Percentiles rank a stretch among this genome's conserved stretches.
Evolutionary conservation across 2,329 filamentous ascomycete genomes (phyloP).

Genomic region (Mycosphaerella arachidis): DNA sequence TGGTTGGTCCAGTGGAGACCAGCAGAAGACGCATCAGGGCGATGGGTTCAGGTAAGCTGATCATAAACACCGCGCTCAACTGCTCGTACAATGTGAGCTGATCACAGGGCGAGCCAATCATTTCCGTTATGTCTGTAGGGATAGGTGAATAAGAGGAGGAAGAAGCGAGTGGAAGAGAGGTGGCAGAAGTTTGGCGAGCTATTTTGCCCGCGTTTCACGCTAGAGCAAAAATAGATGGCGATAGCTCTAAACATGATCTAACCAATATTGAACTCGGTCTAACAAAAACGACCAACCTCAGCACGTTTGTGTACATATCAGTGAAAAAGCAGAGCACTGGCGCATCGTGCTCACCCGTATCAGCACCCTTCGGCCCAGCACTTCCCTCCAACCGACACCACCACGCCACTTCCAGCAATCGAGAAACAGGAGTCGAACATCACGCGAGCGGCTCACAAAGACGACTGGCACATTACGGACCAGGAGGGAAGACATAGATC

Average conservation of each 20-base stretch:
- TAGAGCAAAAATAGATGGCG: neutral
- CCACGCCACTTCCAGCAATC: neutral
- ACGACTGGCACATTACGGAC: neutral
- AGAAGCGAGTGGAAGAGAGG: neutral
- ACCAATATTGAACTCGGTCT: neutral
- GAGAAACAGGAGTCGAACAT: neutral
- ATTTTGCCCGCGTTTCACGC: neutral
- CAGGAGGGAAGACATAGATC: neutral
- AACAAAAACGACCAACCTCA: neutral
- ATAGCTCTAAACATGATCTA: neutral
- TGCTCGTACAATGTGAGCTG: too few relatives aligned
- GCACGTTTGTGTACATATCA: neutral
- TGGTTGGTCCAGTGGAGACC: neutral
- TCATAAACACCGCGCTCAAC: neutral
- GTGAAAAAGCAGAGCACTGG: neutral
- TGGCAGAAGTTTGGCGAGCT: neutral
- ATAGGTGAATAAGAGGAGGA: neutral
- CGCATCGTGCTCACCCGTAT: neutral
- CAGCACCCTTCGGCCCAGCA: neutral
- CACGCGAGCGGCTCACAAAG: neutral
- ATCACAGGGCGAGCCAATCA: neutral
- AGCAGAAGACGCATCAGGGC: neutral
- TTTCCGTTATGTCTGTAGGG: neutral
- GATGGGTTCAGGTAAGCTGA: neutral
- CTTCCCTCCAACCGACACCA: neutral